These are phyloP conservation scores for Marsdenia floribunda DNA, from an alignment of 257 asterid genomes.

Conservation along the genomic window DNA sequence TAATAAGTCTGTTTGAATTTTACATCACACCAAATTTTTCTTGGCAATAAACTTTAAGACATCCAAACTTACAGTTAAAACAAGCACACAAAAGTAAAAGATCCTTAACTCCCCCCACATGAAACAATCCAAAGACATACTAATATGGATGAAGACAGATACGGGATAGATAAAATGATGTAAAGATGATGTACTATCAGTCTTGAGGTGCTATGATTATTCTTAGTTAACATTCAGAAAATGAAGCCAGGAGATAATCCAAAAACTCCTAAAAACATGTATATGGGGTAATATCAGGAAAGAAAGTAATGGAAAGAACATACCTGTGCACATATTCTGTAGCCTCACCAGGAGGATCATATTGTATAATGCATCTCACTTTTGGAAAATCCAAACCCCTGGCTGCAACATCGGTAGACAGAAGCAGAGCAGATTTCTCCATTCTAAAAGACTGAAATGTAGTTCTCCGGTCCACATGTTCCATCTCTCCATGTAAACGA, in stretches of 20 bases:
- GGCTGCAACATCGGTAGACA: slow-evolving; percentile 92
- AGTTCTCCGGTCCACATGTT: slow-evolving; percentile 75
- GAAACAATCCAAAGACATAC: not conserved
- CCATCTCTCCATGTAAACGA: slow-evolving; percentile 86
- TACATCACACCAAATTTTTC: not conserved
- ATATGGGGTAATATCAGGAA: not conserved
- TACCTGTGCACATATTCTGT: slow-evolving; percentile 99
- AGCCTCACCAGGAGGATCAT: slow-evolving; percentile 99
- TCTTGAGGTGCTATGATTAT: not conserved
- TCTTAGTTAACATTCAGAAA: not conserved
- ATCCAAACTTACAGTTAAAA: not conserved
- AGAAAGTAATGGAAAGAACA: slow-evolving; percentile 14
- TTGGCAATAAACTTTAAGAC: not conserved
- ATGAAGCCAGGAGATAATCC: not conserved
- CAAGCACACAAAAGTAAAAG: not conserved
- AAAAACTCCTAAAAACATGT: not conserved
- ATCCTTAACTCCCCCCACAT: not conserved
- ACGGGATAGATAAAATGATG: not conserved
- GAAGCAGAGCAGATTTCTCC: slow-evolving; percentile 78
- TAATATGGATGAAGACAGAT: not conserved
- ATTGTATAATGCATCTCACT: slow-evolving; percentile 90
- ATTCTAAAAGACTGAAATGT: slow-evolving; percentile 75
- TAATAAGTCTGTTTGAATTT: not conserved
- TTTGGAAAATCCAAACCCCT: slow-evolving; percentile 97
- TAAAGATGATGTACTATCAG: not conserved